phyloP scores from a whole-genome alignment of 805 yeast species.

The Candida sphagnicola region DNA sequence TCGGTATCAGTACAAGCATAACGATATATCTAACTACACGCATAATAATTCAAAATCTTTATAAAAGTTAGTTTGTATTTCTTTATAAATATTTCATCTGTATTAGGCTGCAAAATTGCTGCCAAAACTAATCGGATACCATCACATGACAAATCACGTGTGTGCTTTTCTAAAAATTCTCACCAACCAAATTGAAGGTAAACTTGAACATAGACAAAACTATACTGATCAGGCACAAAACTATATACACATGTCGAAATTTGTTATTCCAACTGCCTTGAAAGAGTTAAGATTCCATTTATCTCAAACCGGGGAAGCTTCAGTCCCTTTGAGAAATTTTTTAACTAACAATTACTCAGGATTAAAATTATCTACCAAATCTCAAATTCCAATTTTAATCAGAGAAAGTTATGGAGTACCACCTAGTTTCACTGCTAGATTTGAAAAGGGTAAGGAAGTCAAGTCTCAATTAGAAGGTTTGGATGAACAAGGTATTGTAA shows the following conservation, averaged over 20 bases:
- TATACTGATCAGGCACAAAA: background rate
- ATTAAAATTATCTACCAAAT: slow-evolving; percentile 53
- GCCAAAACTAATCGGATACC: background rate
- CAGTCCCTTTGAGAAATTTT: slow-evolving; percentile 62
- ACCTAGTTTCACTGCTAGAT: slow-evolving; percentile 74
- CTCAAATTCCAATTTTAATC: slow-evolving; percentile 67
- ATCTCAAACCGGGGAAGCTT: slow-evolving; percentile 73
- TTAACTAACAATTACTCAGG: slow-evolving; percentile 60
- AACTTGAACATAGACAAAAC: background rate
- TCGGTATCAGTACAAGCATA: too few relatives aligned
- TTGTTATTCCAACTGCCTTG: slow-evolving; percentile 49
- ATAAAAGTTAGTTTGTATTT: background rate
- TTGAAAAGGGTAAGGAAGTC: slow-evolving; percentile 52
- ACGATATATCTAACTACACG: too few relatives aligned
- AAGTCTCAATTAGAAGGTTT: slow-evolving; percentile 47
- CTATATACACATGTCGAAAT: slow-evolving; percentile 33
- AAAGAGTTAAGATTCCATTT: slow-evolving; percentile 80
- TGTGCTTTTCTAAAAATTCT: background rate
- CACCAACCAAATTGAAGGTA: slow-evolving; percentile 4
- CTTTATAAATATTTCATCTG: too few relatives aligned
- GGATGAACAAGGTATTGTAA: slow-evolving; percentile 41
- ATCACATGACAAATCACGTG: background rate
- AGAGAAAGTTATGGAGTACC: slow-evolving; percentile 73
- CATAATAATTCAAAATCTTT: too few relatives aligned
- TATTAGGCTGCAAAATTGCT: background rate